These are phyloP conservation scores for Crithidia fasciculata DNA, from an alignment of 208 protist species.

Conservation along the genomic window DNA sequence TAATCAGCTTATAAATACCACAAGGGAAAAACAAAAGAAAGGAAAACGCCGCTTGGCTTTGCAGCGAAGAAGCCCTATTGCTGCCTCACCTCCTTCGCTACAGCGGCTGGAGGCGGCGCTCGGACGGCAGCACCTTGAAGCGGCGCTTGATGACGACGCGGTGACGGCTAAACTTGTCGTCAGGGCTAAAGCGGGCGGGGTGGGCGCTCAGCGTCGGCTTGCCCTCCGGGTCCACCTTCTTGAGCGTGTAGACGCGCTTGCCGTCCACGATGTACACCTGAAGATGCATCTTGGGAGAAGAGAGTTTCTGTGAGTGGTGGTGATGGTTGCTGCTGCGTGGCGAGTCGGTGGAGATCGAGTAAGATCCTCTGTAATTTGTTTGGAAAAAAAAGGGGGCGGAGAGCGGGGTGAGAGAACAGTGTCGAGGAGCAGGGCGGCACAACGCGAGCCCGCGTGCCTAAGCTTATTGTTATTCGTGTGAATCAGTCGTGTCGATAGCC, in stretches of 20 bases:
- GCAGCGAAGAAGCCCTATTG: background rate
- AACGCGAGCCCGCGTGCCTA: too few relatives aligned
- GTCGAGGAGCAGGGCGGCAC: too few relatives aligned
- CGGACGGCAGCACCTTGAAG: constrained; percentile 85
- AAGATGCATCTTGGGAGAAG: constrained; percentile 60
- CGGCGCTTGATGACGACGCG: constrained; percentile 92
- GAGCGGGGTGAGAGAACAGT: background rate
- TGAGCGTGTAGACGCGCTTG: constrained; percentile 92
- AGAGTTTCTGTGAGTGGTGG: background rate
- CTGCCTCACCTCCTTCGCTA: constrained; percentile 33
- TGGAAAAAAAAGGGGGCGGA: constrained; percentile 17
- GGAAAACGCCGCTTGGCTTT: background rate
- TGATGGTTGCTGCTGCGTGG: background rate
- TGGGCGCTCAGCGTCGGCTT: constrained; percentile 92
- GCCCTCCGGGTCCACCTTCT: constrained; percentile 90
- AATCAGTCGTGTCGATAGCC: background rate
- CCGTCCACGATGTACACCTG: constrained; percentile 83
- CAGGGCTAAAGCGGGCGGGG: constrained; percentile 93
- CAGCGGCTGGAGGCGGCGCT: constrained; percentile 76
- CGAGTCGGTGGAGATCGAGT: too few relatives aligned
- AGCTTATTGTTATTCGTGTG: background rate
- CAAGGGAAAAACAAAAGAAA: background rate
- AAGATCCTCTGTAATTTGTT: background rate
- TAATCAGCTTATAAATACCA: constrained; percentile 13
- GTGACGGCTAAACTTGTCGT: constrained; percentile 93